Conservation (phyloP, 305 asterid species). For the Fraxinus sp. region DNA sequence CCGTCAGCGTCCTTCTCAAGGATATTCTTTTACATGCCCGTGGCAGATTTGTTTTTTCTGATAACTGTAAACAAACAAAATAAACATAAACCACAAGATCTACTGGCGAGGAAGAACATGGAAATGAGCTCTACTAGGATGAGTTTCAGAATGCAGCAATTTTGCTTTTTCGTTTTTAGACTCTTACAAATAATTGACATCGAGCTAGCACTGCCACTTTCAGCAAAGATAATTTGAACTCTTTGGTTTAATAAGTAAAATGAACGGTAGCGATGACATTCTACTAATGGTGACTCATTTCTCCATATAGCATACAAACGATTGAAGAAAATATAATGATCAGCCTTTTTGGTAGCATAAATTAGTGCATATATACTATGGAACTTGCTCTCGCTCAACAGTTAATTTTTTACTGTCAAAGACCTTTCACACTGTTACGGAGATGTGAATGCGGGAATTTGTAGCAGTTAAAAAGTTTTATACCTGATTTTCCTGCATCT, state of each 20-base stretch:
- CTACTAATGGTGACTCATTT: too few relatives aligned
- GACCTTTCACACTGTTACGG: neutral
- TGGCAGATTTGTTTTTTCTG: slow-evolving; percentile 47
- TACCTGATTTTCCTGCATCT: slow-evolving; percentile 87
- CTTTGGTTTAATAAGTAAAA: neutral
- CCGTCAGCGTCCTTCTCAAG: slow-evolving; percentile 77
- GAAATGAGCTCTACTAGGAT: neutral
- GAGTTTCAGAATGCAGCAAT: neutral
- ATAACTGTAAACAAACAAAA: neutral
- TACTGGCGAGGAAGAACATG: neutral
- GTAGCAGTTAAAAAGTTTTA: neutral
- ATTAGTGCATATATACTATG: neutral
- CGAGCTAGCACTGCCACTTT: too few relatives aligned
- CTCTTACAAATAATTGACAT: too few relatives aligned
- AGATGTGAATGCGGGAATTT: slow-evolving; percentile 14
- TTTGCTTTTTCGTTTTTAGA: neutral
- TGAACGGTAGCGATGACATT: neutral
- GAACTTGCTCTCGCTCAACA: neutral
- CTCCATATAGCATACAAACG: neutral
- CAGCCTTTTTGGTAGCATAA: neutral
- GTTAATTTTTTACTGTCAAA: neutral
- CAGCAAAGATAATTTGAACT: neutral
- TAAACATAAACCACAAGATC: neutral
- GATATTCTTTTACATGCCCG: slow-evolving; percentile 50
- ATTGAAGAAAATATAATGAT: neutral